A percentile compares a stretch with the other conserved stretches of the same genome.
Evolutionary conservation across 352 stramenopile species (phyloP).

Genomic region (Aphanomyces astaci): DNA sequence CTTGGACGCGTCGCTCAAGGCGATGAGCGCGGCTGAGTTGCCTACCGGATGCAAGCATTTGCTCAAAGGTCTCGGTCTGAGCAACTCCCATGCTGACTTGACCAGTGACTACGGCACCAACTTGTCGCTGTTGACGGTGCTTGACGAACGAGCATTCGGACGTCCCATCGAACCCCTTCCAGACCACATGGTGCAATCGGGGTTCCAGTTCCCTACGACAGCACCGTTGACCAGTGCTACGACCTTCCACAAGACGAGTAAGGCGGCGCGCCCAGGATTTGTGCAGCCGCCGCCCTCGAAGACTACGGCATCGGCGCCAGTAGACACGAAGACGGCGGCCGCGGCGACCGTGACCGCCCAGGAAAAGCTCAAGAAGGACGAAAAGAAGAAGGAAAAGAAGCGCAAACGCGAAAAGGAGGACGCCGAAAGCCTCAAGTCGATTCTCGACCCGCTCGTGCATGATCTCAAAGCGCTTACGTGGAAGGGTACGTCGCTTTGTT

Average conservation of each 20-base stretch:
- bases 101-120: conserved; percentile 33
- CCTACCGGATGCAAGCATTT: conserved; percentile 66
- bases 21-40: conserved; percentile 52
- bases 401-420: conserved; percentile 74
- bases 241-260: conserved; percentile 31
- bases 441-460: conserved; percentile 54
- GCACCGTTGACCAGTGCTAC: conserved; percentile 50
- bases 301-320: conserved; percentile 28
- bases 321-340: conserved; percentile 38
- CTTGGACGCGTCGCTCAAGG: conserved; percentile 47
- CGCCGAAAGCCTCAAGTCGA: conserved; percentile 54
- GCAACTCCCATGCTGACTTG: conserved; percentile 30
- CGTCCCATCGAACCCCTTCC: conserved; percentile 66
- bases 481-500: conserved; percentile 31
- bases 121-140: conserved; percentile 46
- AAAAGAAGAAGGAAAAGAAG: conserved; percentile 76
- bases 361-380: conserved; percentile 64
- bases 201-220: conserved; percentile 46
- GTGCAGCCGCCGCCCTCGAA: conserved; percentile 55
- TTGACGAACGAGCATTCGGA: conserved; percentile 70
- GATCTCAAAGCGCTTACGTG: conserved; percentile 65
- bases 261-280: conserved; percentile 33
- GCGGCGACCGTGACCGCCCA: neutral
- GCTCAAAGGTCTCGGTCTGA: conserved; percentile 54
- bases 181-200: conserved; percentile 61